Evolutionary conservation across 176 grass and related monocot species (phyloP).

Genomic region (Carex scoparia): DNA sequence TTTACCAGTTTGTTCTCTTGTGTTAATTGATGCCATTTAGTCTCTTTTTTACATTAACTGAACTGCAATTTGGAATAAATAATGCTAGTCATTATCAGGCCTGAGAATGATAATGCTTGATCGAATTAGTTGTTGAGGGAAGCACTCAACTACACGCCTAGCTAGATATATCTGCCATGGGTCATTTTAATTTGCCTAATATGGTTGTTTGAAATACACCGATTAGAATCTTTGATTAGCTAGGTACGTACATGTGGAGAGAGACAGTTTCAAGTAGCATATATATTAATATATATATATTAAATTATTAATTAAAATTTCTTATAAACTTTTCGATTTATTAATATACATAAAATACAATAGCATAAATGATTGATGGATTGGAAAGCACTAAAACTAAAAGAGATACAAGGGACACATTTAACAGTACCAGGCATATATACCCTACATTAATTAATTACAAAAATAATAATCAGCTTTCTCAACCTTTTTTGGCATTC

Average conservation of each 20-base stretch:
- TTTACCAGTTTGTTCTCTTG: not conserved
- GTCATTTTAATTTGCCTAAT: conserved; percentile 19
- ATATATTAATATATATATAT: not conserved
- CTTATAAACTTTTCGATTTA: not conserved
- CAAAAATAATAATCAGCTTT: not conserved
- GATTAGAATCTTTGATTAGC: conserved; percentile 3
- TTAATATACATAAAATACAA: not conserved
- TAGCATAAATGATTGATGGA: not conserved
- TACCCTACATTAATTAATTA: conserved; percentile 7
- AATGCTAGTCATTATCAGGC: conserved; percentile 1
- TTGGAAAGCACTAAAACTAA: not conserved
- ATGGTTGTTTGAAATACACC: conserved; percentile 6
- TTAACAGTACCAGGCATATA: not conserved
- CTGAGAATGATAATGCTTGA: conserved; percentile 1
- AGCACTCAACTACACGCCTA: not conserved
- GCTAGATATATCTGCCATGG: not conserved
- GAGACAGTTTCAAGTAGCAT: not conserved
- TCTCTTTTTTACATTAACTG: not conserved
- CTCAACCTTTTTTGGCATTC: not conserved
- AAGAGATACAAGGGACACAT: not conserved
- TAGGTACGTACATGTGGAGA: not conserved
- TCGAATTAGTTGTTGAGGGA: conserved; percentile 1
- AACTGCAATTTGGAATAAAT: not conserved
- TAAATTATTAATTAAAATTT: not conserved
- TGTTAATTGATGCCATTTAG: not conserved